Percentiles rank a stretch among this genome's conserved stretches.
These are phyloP conservation scores for Paramecium octaurelia DNA, from an alignment of 73 alveolate genomes.

Conservation along the genomic window DNA sequence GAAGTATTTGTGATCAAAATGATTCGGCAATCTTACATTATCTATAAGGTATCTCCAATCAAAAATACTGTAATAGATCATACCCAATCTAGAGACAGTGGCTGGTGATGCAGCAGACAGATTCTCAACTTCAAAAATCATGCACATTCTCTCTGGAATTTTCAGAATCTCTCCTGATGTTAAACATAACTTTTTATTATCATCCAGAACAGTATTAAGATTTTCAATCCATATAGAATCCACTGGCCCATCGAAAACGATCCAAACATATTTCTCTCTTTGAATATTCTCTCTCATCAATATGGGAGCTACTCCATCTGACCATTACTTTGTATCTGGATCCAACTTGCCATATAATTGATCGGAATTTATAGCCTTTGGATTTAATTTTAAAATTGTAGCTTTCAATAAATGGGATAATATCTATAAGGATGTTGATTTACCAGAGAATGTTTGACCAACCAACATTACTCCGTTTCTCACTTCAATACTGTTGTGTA, in stretches of 20 bases:
- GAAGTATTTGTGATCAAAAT: background rate
- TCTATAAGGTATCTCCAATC: slow-evolving; percentile 57
- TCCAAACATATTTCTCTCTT: slow-evolving; percentile 73
- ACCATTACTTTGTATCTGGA: slow-evolving; percentile 72
- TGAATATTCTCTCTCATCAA: slow-evolving; percentile 50
- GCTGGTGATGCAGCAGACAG: slow-evolving; percentile 99
- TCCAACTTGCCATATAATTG: slow-evolving; percentile 75
- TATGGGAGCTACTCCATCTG: slow-evolving; percentile 71
- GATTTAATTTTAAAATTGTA: slow-evolving; percentile 55
- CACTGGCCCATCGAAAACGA: slow-evolving; percentile 99
- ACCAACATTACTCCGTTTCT: slow-evolving; percentile 56
- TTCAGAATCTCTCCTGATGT: slow-evolving; percentile 97
- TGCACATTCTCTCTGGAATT: slow-evolving; percentile 86
- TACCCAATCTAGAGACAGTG: slow-evolving; percentile 99
- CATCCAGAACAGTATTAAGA: slow-evolving; percentile 95
- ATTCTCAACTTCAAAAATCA: slow-evolving; percentile 93
- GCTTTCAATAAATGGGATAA: slow-evolving; percentile 51
- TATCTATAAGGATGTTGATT: slow-evolving; percentile 83
- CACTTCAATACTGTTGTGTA: slow-evolving; percentile 16
- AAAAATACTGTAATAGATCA: slow-evolving; percentile 89
- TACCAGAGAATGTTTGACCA: slow-evolving; percentile 83
- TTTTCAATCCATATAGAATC: slow-evolving; percentile 99
- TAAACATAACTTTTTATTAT: slow-evolving; percentile 89
- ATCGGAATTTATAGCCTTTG: slow-evolving; percentile 66
- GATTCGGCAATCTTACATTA: background rate